Evolutionary conservation across 2,329 filamentous ascomycete genomes (phyloP), one percentile per base, ranked within the genome.

Genomic region (Pseudogymnoascus sp.): DNA sequence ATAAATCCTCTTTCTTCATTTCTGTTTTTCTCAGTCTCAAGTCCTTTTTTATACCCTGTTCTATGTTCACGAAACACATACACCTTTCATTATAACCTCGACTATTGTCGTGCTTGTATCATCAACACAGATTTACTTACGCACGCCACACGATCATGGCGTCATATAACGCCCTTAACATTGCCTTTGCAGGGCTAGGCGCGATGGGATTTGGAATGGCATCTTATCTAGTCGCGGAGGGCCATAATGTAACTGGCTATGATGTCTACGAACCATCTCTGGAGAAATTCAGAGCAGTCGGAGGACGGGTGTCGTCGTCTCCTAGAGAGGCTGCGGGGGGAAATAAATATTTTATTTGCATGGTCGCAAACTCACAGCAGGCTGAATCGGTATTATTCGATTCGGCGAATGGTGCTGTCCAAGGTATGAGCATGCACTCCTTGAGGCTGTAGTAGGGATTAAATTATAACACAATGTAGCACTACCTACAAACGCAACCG

Each of bases 161-260:
- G 19, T 14, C 60, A 12, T 59, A 19, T 24, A 50, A 82, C 80
- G 71, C 78, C 80, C 26, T 70, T 75, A 61, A 77, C n/a, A 62
- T 89, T 62, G 82, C 84, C 67, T 90, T 91, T 75, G 86, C 89
- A 66, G 89, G 89, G 78, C 86, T 92, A 2, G 89, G 89, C 63
- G 89, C 89, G 75, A 91, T 91, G 89, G 89, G 89, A 72, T 89
- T 90, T 73, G 89, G 89, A 72, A 91, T 92, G 89, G 89, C 89
- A 66, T 89, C 84, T 65, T 82, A 91, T 72, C 82, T 92, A 53
- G 78, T 91, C 69, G 84, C 85, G 68, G 77, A 83, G 66, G 87
- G 87, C 64, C 89, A 88, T 74, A 65, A 77, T 26, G 88, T 91
- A 24, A 87, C 84, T 22, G 89, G 89, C 63, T 91, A 86, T 72